Percentiles rank a stretch among this genome's conserved stretches.
Conservation (phyloP, 2,329 filamentous ascomycete genomes). For the Leptodontidium sp. region DNA sequence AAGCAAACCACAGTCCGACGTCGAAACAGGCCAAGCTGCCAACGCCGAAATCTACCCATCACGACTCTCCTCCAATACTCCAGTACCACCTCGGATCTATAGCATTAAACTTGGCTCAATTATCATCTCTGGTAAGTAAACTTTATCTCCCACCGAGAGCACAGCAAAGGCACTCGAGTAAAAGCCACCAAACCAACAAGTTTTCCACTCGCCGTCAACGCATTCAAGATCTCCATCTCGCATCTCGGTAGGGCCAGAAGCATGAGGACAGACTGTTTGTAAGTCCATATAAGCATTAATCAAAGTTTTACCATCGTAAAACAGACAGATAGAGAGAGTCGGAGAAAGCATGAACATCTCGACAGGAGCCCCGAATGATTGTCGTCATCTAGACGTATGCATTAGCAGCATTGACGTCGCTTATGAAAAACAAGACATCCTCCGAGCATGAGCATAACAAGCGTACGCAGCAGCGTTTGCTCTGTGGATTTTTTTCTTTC, state of each 20-base stretch:
- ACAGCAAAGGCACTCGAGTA: not conserved
- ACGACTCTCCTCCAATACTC: not conserved
- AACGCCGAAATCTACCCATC: constrained; percentile 15
- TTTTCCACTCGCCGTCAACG: not conserved
- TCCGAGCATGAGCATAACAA: not conserved
- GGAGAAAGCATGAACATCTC: not conserved
- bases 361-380: not conserved
- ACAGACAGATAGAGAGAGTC: not conserved
- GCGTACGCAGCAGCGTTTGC: not conserved
- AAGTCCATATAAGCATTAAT: not conserved
- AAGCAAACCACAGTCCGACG: not conserved
- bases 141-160: not conserved
- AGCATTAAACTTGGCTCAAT: not conserved
- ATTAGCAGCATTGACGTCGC: constrained; percentile 5
- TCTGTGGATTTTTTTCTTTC: no score
- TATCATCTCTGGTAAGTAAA: not conserved
- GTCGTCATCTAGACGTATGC: not conserved
- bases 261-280: not conserved
- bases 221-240: constrained; percentile 11
- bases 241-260: not conserved
- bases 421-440: constrained; percentile 1
- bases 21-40: constrained; percentile 17
- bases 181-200: not conserved
- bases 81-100: not conserved
- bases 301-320: not conserved